Percentiles rank a stretch among this genome's conserved stretches.
Evolutionary conservation across 352 stramenopile genomes (phyloP).

Genomic region (Phytophthora kernoviae): DNA sequence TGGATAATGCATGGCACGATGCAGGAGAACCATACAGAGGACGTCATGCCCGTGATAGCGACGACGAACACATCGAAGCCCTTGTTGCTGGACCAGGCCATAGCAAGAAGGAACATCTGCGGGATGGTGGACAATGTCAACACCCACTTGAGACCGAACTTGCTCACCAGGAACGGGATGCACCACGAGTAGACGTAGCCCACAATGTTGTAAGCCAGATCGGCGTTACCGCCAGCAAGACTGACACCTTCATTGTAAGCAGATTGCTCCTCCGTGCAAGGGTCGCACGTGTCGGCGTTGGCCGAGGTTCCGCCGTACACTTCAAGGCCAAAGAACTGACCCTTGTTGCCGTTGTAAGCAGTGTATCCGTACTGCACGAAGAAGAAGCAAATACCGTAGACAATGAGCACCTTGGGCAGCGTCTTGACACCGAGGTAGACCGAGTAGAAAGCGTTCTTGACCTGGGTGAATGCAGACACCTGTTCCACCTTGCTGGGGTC

Average conservation of each 20-base stretch:
- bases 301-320: constrained; percentile 33
- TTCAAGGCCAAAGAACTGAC: constrained; percentile 41
- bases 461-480: constrained; percentile 10
- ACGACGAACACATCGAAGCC: constrained; percentile 41
- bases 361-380: constrained; percentile 39
- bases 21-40: constrained; percentile 31
- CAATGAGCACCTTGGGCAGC: constrained; percentile 38
- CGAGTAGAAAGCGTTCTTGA: constrained; percentile 38
- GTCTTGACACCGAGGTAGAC: constrained; percentile 43
- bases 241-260: constrained; percentile 45
- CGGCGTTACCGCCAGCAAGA: constrained; percentile 40
- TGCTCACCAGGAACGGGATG: constrained; percentile 42
- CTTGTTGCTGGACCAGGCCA: constrained; percentile 35
- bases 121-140: constrained; percentile 37
- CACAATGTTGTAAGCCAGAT: constrained; percentile 39
- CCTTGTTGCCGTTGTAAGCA: constrained; percentile 35
- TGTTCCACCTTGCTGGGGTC: constrained; percentile 25
- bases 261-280: constrained; percentile 28
- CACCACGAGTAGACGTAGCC: constrained; percentile 45
- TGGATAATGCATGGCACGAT: constrained; percentile 40
- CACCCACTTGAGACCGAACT: constrained; percentile 42
- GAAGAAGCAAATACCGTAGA: constrained; percentile 38
- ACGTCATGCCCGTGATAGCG: constrained; percentile 40
- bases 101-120: constrained; percentile 37
- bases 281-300: constrained; percentile 40